Evolutionary conservation across 192 early-diverging fungal genomes (phyloP), one percentile per base, ranked within the genome.

Genomic region (Diversispora epigaea): DNA sequence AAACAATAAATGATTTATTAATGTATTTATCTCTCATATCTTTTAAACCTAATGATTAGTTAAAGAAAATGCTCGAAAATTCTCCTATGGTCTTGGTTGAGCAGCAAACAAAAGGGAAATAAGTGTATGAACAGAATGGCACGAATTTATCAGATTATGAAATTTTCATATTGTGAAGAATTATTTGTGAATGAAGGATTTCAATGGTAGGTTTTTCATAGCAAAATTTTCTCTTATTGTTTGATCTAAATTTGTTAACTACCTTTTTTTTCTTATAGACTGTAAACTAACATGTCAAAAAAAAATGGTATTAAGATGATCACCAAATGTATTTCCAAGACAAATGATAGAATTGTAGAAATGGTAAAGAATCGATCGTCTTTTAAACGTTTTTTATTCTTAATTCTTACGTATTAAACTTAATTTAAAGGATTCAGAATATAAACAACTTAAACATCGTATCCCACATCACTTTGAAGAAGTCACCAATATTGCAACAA

Each of bases 121-220:
- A 93, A 19, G 88, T 93, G 46, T 90, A 87, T 15, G 94, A 95
- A 63, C 87, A 92, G 83, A 94, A 92, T 67, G 96, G 98, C 98
- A 99, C 79, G 91, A 96, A 79, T 98, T 99, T 98, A 97, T 83
- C 94, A 96, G 74, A 95, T 98, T 77, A 96, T 98, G 95, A 94
- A 93, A 81, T 99, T 96, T 82, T 96, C 96, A 6, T 80, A 95
- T 8, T 99, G 98, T 83, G 86, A 88, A 56, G 98, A 98, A 75
- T 96, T 98, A 78, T 87, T 99, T 55, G 92, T 95, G 21, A 94
- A 92, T 75, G 83, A 88, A 44, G 95, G 95, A 21, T 93, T 91
- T 81, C 94, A 97, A 78, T 87, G 85, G 91, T 93, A 81, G 68
- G 71, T 41, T 40, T 10, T 43, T 62, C 6, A 6, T 25, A 22